Conservation (phyloP, 2,329 filamentous ascomycete genomes). For the Thielaviopsis populi region DNA sequence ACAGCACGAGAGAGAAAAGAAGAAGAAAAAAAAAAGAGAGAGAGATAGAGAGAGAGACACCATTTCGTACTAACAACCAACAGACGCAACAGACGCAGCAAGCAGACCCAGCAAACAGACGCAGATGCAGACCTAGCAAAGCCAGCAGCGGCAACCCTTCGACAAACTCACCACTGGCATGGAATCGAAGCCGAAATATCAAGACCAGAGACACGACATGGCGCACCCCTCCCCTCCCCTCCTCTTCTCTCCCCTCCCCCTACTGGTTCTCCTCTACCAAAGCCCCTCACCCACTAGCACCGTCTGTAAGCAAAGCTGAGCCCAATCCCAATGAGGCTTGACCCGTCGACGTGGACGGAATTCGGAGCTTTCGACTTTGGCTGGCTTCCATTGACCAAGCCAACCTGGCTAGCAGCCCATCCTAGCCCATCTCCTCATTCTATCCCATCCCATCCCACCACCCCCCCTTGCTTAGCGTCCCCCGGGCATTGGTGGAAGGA, state of each 20-base stretch:
- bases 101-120: too few species aligned
- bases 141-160: too few species aligned
- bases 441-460: not conserved
- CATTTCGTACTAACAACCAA: too few species aligned
- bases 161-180: not conserved
- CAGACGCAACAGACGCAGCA: too few species aligned
- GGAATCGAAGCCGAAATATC: not conserved
- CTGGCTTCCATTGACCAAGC: not conserved
- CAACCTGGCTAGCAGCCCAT: not conserved
- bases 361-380: not conserved
- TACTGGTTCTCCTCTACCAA: not conserved
- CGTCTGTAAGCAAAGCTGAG: not conserved
- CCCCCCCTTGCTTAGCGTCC: not conserved
- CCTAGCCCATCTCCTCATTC: not conserved
- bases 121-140: too few species aligned
- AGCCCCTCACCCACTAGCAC: not conserved
- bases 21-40: too few species aligned
- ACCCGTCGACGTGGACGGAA: not conserved
- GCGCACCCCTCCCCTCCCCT: too few species aligned
- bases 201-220: not conserved
- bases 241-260: too few species aligned
- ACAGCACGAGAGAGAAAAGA: too few species aligned
- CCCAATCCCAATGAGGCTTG: constrained; percentile 2
- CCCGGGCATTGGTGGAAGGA: not conserved
- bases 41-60: too few species aligned